Percentiles rank a stretch among this genome's conserved stretches.
Evolutionary conservation across 345 rosid species (phyloP).

Genomic region (Rhodamnia argentea): DNA sequence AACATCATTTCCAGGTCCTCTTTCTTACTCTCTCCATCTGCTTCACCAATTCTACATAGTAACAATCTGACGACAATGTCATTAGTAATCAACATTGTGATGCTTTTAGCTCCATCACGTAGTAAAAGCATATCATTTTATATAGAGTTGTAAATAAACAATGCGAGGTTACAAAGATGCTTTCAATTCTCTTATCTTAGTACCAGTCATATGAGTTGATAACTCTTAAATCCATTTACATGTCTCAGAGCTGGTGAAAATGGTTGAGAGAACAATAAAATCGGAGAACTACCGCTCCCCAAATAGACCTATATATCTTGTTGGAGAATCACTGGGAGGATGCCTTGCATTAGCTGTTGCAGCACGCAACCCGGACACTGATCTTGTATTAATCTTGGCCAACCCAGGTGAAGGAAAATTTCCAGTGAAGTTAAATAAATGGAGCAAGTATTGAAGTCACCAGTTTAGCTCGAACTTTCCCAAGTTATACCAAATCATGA

Average conservation of each 20-base stretch:
- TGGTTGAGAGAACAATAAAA: conserved; percentile 45
- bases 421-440: neutral
- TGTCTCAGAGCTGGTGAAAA: conserved; percentile 45
- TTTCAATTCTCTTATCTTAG: neutral
- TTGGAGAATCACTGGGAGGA: conserved; percentile 79
- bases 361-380: conserved; percentile 50
- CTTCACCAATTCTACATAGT: neutral
- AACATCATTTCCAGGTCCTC: conserved; percentile 48
- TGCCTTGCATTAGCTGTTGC: conserved; percentile 71
- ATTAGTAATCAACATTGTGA: neutral
- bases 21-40: neutral
- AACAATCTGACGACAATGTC: neutral
- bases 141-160: neutral
- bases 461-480: neutral
- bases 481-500: too few species aligned
- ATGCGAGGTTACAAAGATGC: neutral
- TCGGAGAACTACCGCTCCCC: conserved; percentile 28
- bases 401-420: conserved; percentile 46
- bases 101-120: neutral
- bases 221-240: neutral
- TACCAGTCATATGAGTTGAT: neutral
- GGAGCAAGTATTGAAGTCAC: neutral
- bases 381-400: conserved; percentile 57
- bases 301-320: conserved; percentile 59
- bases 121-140: neutral